Evolutionary conservation across 352 stramenopile species (phyloP).

Genomic region (Globisporangium barbulae): DNA sequence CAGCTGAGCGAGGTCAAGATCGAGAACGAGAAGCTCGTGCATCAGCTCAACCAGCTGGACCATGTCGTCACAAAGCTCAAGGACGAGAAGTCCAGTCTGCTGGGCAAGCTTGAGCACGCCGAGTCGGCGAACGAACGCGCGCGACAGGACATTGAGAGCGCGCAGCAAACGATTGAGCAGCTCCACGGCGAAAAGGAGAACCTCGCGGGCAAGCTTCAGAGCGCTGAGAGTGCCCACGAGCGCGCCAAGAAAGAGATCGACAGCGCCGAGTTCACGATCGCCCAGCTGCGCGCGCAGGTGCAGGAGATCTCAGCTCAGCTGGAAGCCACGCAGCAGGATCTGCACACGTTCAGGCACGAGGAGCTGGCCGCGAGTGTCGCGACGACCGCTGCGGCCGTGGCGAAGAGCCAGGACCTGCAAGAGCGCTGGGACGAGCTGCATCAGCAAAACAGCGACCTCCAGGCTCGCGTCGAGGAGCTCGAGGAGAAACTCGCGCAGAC

Average conservation of each 20-base stretch:
- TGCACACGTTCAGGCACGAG: constrained; percentile 38
- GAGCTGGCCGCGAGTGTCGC: constrained; percentile 45
- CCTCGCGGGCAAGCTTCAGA: constrained; percentile 25
- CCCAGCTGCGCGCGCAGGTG: constrained; percentile 51
- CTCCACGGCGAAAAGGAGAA: constrained; percentile 29
- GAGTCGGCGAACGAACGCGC: constrained; percentile 37
- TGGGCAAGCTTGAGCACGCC: constrained; percentile 37
- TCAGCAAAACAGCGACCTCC: constrained; percentile 51
- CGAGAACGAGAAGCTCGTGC: constrained; percentile 34
- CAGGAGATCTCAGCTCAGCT: constrained; percentile 56
- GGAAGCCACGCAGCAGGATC: constrained; percentile 41
- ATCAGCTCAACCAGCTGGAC: constrained; percentile 45
- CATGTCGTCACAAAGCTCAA: constrained; percentile 44
- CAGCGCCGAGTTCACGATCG: constrained; percentile 33
- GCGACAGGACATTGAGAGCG: constrained; percentile 28
- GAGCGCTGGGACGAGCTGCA: constrained; percentile 48
- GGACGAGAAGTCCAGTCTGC: constrained; percentile 42
- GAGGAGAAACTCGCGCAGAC: constrained; percentile 40
- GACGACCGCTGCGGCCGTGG: constrained; percentile 39
- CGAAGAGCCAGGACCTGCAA: constrained; percentile 59
- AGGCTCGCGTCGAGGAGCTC: constrained; percentile 57
- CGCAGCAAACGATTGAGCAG: constrained; percentile 31
- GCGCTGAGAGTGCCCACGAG: constrained; percentile 27
- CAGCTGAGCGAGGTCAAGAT: constrained; percentile 15
- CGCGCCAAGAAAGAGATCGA: constrained; percentile 25